A percentile compares a stretch with the other conserved stretches of the same genome.
Conservation (phyloP, 495 filamentous ascomycete genomes). For the Neurospora sp. region DNA sequence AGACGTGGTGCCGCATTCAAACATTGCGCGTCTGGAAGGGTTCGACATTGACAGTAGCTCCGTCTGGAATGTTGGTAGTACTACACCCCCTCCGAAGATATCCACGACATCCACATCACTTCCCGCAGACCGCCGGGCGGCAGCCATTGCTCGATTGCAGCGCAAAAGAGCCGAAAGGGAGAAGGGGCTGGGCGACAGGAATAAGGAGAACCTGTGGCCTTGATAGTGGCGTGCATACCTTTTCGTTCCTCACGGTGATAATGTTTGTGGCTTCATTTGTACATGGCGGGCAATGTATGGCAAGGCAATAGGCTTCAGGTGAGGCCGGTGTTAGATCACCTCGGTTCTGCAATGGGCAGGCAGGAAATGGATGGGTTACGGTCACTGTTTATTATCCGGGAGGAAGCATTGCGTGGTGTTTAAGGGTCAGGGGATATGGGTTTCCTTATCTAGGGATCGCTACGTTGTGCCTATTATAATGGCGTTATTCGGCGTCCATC, state of each 20-base stretch:
- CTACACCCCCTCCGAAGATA: conserved; percentile 12
- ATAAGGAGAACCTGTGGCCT: conserved; percentile 37
- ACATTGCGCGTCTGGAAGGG: conserved; percentile 28
- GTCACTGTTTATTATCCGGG: neutral
- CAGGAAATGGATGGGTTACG: neutral
- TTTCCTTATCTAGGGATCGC: neutral
- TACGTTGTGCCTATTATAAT: neutral
- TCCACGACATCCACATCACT: conserved; percentile 32
- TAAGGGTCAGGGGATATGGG: neutral
- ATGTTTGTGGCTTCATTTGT: neutral
- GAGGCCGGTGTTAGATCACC: neutral
- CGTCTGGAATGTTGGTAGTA: conserved; percentile 11
- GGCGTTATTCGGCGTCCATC: neutral
- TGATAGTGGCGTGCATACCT: neutral
- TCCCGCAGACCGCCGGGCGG: conserved; percentile 48
- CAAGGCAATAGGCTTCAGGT: neutral
- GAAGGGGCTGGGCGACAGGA: conserved; percentile 12
- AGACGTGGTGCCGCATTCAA: conserved; percentile 30
- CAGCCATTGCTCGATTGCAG: conserved; percentile 54
- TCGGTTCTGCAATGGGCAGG: neutral
- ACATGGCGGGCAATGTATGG: neutral
- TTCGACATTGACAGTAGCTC: conserved; percentile 18
- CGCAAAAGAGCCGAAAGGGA: conserved; percentile 39
- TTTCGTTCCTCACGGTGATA: neutral
- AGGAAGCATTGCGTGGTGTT: neutral